phyloP scores from a whole-genome alignment of 768 basidiomycete genomes.

The Cystobasidium ongulense region DNA sequence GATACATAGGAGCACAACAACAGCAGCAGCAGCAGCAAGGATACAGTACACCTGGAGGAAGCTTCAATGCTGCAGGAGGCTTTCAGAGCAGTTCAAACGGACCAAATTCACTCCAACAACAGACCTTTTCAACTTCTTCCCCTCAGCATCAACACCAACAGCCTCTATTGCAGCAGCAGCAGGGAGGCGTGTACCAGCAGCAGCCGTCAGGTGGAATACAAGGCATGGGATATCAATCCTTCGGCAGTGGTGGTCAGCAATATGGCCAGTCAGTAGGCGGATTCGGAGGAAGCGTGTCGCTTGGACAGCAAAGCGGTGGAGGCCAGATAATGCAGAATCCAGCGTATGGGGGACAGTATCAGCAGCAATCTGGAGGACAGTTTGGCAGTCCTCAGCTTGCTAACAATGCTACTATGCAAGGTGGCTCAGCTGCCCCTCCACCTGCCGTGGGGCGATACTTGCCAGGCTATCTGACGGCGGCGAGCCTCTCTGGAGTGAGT shows the following conservation, averaged over 20 bases:
- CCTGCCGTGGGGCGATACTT: background rate
- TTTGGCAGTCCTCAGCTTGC: background rate
- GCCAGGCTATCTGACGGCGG: conserved; percentile 2
- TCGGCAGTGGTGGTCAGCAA: background rate
- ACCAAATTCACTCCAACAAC: background rate
- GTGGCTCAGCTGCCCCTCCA: background rate
- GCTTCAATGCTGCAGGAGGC: background rate
- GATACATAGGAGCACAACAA: background rate
- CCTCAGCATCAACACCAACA: conserved; percentile 18
- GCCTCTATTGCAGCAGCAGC: conserved; percentile 8
- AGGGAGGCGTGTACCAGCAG: background rate
- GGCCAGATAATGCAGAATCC: background rate
- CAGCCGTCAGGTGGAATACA: background rate
- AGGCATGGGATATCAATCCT: background rate
- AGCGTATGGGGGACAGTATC: background rate
- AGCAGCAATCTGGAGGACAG: background rate
- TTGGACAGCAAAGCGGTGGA: background rate
- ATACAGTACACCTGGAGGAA: background rate
- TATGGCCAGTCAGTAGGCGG: background rate
- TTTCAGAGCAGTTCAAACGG: background rate
- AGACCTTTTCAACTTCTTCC: conserved; percentile 11
- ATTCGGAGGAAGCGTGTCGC: background rate
- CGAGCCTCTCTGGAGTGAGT: conserved; percentile 14
- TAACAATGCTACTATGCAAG: background rate
- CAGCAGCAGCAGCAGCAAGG: conserved; percentile 22